Base-by-base conservation (phyloP, 179 eudicot genomes). In the Beta macrorhiza region DNA sequence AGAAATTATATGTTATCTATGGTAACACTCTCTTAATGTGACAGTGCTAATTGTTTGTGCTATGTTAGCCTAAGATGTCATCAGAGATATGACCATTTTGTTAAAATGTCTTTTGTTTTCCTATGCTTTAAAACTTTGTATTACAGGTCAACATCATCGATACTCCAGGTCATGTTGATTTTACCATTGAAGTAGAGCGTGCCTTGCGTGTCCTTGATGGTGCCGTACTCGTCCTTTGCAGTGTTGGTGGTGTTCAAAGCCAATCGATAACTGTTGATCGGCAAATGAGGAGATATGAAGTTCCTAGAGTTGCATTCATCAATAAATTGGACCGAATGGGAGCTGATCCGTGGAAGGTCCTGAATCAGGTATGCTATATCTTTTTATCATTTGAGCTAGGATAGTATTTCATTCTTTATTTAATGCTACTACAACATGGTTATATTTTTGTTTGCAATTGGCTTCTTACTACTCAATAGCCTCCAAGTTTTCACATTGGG, bases 201-300 rank as follows among this genome's bases (percentile, higher is more conserved):
- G 99, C 99, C 70, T 88, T 95, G 87, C 98, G 99, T 84, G 99
- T 95, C 51, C 95, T 95, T 82, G 99, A 95, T 92, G 99, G 99
- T 57, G 99, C 98, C 85, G 87, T 95, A 75, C 99, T 95, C 57
- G 99, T 93, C 76, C 94, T 95, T 72, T 95, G 99, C 75, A 93
- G 99, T 83, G 99, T 95, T 82, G 99, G 99, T 83, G 98, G 99
- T 75, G 99, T 95, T 59, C 99, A 95, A 86, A 95, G 98, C 84
- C 99, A 95, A 82, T 95, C 99, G 14, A 95, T 95, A 71, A 95
- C 99, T 71, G 98, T 95, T 82, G 99, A 95, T 86, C 88, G 99
- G 78, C 99, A 95, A 89, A 95, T 95, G 99, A 89, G 92, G 85
- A 91, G 99, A 87, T 93, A 93, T 79, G 98, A 90, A 79, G 99